These are phyloP conservation scores for Coemansia sp. DNA, from an alignment of 192 early-diverging fungal species.

Conservation along the genomic window DNA sequence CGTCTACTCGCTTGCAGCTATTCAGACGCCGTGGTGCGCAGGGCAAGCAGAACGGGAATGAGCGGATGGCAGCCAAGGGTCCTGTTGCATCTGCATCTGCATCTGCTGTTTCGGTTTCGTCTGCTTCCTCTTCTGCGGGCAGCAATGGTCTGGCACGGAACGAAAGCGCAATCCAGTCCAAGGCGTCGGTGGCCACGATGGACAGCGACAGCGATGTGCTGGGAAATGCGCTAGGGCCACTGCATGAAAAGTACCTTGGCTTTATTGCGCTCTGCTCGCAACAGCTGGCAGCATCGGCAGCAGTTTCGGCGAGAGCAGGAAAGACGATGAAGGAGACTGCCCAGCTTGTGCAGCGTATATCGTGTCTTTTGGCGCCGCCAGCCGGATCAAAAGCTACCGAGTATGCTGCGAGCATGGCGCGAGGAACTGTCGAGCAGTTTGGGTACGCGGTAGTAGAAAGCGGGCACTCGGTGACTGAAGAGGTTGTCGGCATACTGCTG, in stretches of 20 bases:
- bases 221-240: not conserved
- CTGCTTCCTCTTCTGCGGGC: not conserved
- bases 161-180: not conserved
- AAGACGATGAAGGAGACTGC: constrained; percentile 7
- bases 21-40: constrained; percentile 29
- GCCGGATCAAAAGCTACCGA: not conserved
- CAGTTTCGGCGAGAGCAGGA: not conserved
- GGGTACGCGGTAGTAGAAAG: constrained; percentile 34
- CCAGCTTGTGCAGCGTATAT: constrained; percentile 27
- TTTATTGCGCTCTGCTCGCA: constrained; percentile 33
- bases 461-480: constrained; percentile 9
- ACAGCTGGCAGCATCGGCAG: not conserved
- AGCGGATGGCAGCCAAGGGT: not conserved
- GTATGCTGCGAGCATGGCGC: constrained; percentile 14
- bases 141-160: not conserved
- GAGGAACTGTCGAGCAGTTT: constrained; percentile 23
- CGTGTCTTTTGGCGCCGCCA: constrained; percentile 12
- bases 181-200: not conserved
- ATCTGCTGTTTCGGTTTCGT: not conserved
- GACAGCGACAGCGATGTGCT: not conserved
- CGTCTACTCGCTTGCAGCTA: constrained; percentile 28
- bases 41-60: not conserved
- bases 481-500: constrained; percentile 24
- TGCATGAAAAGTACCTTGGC: constrained; percentile 22
- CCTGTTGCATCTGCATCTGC: not conserved